A percentile compares a stretch with the other conserved stretches of the same genome.
phyloP scores from a whole-genome alignment of 2,329 filamentous ascomycete species.

The Setomelanomma holmii region DNA sequence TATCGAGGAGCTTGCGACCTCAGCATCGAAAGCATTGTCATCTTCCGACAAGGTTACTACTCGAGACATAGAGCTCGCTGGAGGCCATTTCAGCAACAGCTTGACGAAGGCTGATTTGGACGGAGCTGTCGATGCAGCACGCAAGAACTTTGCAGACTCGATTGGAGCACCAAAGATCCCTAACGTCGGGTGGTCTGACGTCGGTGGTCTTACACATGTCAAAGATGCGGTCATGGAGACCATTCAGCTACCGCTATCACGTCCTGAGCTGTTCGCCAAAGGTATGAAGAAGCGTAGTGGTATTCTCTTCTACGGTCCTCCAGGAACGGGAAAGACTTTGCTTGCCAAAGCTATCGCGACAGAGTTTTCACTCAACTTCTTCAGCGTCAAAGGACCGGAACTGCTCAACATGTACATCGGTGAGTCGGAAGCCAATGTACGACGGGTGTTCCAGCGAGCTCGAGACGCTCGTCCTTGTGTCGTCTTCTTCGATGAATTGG shows the following conservation, averaged over 20 bases:
- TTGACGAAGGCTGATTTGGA: conserved; percentile 87
- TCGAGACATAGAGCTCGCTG: conserved; percentile 86
- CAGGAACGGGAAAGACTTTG: conserved; percentile 91
- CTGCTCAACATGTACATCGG: conserved; percentile 96
- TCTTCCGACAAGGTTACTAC: conserved; percentile 62
- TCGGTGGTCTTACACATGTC: conserved; percentile 89
- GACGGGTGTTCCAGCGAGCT: conserved; percentile 85
- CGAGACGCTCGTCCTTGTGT: conserved; percentile 86
- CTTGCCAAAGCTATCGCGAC: conserved; percentile 92
- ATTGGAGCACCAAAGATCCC: conserved; percentile 98
- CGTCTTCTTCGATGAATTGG: conserved; percentile 92
- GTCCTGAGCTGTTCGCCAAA: conserved; percentile 93
- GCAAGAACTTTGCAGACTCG: conserved; percentile 97
- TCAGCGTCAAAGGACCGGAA: conserved; percentile 90
- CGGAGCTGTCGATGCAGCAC: conserved; percentile 88
- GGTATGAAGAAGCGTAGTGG: conserved; percentile 98
- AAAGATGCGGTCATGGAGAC: conserved; percentile 98
- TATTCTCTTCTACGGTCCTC: conserved; percentile 90
- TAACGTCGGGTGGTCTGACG: conserved; percentile 95
- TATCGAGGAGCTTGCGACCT: conserved; percentile 73
- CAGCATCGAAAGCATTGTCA: conserved; percentile 47
- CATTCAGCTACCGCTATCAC: conserved; percentile 88
- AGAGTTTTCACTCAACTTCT: conserved; percentile 93
- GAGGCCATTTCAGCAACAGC: conserved; percentile 78
- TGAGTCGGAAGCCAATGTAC: conserved; percentile 90